phyloP scores from a whole-genome alignment of 2,329 filamentous ascomycete genomes.

The Pestalotiopsis sp. region DNA sequence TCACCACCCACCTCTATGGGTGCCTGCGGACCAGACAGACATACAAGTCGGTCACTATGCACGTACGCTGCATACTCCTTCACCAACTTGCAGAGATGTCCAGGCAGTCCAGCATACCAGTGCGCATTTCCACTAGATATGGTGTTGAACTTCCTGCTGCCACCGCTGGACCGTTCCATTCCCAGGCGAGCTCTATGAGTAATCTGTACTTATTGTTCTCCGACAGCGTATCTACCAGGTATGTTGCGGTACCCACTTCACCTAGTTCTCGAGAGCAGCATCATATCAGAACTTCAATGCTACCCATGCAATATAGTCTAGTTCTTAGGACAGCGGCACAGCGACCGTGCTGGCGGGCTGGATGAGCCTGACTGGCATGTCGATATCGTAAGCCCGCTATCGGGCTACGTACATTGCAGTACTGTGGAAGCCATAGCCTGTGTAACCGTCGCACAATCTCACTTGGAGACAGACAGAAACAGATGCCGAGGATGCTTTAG shows the following conservation, averaged over 20 bases:
- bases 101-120: neutral
- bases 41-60: neutral
- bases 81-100: neutral
- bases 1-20: neutral
- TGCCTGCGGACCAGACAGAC: neutral
- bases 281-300: neutral
- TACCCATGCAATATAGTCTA: neutral
- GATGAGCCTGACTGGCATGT: neutral
- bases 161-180: neutral
- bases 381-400: neutral
- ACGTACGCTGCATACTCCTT: neutral
- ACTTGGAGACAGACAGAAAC: neutral
- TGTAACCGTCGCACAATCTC: conserved; percentile 2
- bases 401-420: neutral
- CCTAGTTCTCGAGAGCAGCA: neutral
- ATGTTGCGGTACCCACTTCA: neutral
- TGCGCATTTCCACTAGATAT: neutral
- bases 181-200: neutral
- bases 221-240: neutral
- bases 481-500: conserved; percentile 4
- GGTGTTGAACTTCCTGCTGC: neutral
- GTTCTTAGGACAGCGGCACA: neutral
- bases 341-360: neutral
- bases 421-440: neutral
- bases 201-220: neutral